A percentile compares a stretch with the other conserved stretches of the same genome.
Evolutionary conservation across 768 basidiomycete genomes (phyloP).

Genomic region (Mycena crocata): DNA sequence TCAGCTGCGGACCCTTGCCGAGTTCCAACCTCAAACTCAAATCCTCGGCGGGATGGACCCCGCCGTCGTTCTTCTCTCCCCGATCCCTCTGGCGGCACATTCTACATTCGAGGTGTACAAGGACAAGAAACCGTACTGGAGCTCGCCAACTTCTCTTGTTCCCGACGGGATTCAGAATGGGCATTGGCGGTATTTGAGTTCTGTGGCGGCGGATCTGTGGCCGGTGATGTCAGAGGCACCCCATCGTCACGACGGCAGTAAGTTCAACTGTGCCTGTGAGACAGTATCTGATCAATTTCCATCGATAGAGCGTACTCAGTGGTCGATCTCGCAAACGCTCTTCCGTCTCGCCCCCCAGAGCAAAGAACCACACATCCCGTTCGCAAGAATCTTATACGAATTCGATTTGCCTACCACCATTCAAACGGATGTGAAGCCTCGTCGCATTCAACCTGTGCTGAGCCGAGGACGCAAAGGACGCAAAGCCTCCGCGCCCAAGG

Average conservation of each 20-base stretch:
- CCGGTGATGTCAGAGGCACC: neutral
- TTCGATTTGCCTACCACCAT: no score
- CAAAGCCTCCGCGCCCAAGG: neutral
- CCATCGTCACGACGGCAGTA: neutral
- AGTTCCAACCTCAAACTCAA: neutral
- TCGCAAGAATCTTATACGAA: neutral
- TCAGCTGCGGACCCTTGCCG: neutral
- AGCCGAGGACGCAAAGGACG: no score
- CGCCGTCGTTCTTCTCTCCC: conserved; percentile 9
- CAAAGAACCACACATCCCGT: no score
- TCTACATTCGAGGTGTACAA: conserved; percentile 7
- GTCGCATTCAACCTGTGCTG: no score
- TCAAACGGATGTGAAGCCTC: no score
- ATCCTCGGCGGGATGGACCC: conserved; percentile 5
- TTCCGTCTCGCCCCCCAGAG: neutral
- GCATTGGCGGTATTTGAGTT: neutral
- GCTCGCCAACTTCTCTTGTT: neutral
- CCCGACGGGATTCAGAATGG: conserved; percentile 18
- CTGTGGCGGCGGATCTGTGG: conserved; percentile 13
- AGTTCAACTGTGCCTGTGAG: neutral
- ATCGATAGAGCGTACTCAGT: neutral
- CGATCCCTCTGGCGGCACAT: neutral
- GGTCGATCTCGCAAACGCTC: conserved; percentile 3
- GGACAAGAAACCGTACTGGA: neutral
- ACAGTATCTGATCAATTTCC: neutral